Evolutionary conservation across 805 yeast genomes (phyloP), one percentile per base, ranked within the genome.

Genomic region (Candida tallmaniae): DNA sequence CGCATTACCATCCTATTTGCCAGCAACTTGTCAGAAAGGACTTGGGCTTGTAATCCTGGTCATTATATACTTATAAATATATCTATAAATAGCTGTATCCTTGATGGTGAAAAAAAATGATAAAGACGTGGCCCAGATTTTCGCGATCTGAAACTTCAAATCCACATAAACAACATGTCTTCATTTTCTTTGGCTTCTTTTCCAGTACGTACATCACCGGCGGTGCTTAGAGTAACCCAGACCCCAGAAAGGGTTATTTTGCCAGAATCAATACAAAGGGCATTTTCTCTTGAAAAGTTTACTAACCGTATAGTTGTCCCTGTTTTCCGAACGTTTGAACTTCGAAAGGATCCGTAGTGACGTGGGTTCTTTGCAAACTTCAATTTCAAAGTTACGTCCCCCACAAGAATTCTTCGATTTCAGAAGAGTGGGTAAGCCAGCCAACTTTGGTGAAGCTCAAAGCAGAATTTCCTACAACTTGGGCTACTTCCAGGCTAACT

Each of bases 351-450:
- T 56, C 38, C 56, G 69, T 61, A 53, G 54, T 27, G 80, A 76
- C 44, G 60, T 77, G 15, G 63, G 61, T 25, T 46, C 78, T 3
- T 47, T 90, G 32, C 86, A 82, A 53, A 52, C 70, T 24, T 75
- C 80, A 43, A 67, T 88, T 42, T 62, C 93, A 31, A 76, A 83
- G 50, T 60, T 93, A 41, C 81, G 84, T 54, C 86, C 97, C 23
- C 89, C 94, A 27, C 93, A 83, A 60, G 98, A 93, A 58, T 93
- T 93, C 56, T 86, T 93, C 54, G 97, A 93, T 57, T 62, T 84
- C 53, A 83, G 88, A 60, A 80, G 95, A 56, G 60, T 93, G 42
- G 83, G 95, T 23, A 88, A 87, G 58, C 99, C 99, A 14, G 78
- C 76, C 35, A 88, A 87, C 60, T 83, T 88, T 58, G 79, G 83